Conservation (phyloP, 2,329 filamentous ascomycete genomes). For the Phyllosticta capitalensis region DNA sequence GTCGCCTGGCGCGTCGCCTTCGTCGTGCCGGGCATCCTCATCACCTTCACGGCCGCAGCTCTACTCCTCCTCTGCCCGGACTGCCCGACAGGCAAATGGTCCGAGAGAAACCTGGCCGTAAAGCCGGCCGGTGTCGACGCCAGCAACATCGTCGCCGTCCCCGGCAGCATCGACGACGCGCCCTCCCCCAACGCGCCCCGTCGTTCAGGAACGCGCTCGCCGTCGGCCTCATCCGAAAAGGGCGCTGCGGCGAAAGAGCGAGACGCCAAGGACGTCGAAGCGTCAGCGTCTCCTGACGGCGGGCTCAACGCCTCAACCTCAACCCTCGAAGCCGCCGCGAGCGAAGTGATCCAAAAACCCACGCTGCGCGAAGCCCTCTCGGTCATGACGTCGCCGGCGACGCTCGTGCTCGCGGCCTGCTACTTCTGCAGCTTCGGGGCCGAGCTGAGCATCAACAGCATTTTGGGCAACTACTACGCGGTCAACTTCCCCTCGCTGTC, state of each 20-base stretch:
- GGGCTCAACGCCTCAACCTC: constrained; percentile 41
- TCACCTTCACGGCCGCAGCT: constrained; percentile 54
- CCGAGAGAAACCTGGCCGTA: constrained; percentile 44
- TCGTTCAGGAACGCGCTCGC: constrained; percentile 19
- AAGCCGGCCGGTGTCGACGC: constrained; percentile 45
- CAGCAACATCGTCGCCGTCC: constrained; percentile 38
- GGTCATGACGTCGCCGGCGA: constrained; percentile 53
- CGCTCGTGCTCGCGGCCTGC: constrained; percentile 41
- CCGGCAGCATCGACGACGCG: constrained; percentile 35
- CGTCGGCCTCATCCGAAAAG: constrained; percentile 30
- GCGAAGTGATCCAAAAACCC: constrained; percentile 55
- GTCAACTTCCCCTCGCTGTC: constrained; percentile 46
- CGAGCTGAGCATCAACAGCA: constrained; percentile 52
- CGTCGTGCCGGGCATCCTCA: constrained; percentile 71
- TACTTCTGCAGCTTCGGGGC: constrained; percentile 54
- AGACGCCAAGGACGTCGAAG: constrained; percentile 41
- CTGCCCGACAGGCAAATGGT: constrained; percentile 75
- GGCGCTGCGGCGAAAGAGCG: constrained; percentile 13
- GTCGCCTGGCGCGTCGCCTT: constrained; percentile 79
- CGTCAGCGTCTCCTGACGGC: constrained; percentile 31
- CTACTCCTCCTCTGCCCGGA: constrained; percentile 71
- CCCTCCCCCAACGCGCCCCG: constrained; percentile 33
- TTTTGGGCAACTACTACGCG: constrained; percentile 50
- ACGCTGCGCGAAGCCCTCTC: constrained; percentile 49
- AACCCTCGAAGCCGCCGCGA: constrained; percentile 46